These are phyloP conservation scores for Rhytidhysteron rufulum DNA, from an alignment of 2,329 filamentous ascomycete genomes.

Conservation along the genomic window DNA sequence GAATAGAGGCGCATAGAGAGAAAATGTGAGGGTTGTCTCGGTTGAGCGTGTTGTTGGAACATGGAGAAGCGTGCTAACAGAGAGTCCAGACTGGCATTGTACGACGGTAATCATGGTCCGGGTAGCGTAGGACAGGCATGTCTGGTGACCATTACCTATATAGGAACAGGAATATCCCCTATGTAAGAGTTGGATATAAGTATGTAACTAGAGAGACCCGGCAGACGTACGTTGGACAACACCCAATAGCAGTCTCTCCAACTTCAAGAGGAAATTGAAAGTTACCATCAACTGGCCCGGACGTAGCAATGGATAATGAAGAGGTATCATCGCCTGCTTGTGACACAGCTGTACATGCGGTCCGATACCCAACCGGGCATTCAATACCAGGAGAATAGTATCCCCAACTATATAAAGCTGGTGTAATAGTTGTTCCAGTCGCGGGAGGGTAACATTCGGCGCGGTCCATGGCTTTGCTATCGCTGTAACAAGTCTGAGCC, in stretches of 20 bases:
- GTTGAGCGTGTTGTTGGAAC: slow-evolving; percentile 7
- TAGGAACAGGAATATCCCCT: slow-evolving; percentile 12
- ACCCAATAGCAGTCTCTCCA: slow-evolving; percentile 18
- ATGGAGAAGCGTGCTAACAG: slow-evolving; percentile 3
- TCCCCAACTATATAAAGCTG: slow-evolving; percentile 11
- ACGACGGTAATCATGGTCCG: slow-evolving; percentile 9
- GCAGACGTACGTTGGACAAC: slow-evolving; percentile 11
- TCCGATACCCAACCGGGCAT: slow-evolving; percentile 15
- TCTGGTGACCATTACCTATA: slow-evolving; percentile 10
- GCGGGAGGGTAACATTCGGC: slow-evolving; percentile 15
- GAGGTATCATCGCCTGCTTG: slow-evolving; percentile 2
- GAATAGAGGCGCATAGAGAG: slow-evolving; percentile 15
- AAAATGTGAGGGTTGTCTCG: slow-evolving; percentile 7
- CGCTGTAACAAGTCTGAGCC: slow-evolving; percentile 12
- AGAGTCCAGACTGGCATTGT: slow-evolving; percentile 7
- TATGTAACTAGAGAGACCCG: not conserved
- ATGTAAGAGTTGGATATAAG: not conserved
- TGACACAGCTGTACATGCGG: slow-evolving; percentile 12
- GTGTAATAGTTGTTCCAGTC: slow-evolving; percentile 2
- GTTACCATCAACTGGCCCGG: not conserved
- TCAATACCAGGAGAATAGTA: slow-evolving; percentile 19
- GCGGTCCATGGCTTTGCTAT: slow-evolving; percentile 8
- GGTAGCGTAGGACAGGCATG: slow-evolving; percentile 12
- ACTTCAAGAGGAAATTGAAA: slow-evolving; percentile 16
- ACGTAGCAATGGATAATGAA: slow-evolving; percentile 2